Conservation (phyloP, 116 monocot genomes). For the Phalaenopsis hybrid region DNA sequence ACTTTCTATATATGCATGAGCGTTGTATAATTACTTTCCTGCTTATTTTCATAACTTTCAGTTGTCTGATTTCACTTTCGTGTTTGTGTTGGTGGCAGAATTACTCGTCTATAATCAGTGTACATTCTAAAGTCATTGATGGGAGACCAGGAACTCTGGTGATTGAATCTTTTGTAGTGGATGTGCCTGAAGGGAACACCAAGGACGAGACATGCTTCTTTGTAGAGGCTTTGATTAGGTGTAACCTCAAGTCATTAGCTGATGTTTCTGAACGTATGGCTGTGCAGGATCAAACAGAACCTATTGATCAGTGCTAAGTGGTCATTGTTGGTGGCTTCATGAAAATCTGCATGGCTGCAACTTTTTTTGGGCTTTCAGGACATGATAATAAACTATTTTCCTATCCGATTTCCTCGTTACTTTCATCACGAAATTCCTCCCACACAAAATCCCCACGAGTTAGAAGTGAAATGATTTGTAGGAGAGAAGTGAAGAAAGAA, state of each 20-base stretch:
- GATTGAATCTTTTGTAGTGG: conserved; percentile 59
- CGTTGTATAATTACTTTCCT: too few relatives aligned
- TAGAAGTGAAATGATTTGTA: neutral
- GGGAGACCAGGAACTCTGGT: conserved; percentile 58
- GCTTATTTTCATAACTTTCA: too few relatives aligned
- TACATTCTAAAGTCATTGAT: conserved; percentile 44
- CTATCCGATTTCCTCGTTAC: neutral
- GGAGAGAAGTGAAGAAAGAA: neutral
- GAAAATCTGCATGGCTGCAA: neutral
- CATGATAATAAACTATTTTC: neutral
- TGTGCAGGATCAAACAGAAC: conserved; percentile 18
- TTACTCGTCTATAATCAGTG: conserved; percentile 50
- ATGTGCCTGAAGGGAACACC: conserved; percentile 64
- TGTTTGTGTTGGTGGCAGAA: conserved; percentile 26
- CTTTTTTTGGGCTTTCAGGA: neutral
- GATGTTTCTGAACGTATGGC: conserved; percentile 45
- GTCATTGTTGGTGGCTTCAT: neutral
- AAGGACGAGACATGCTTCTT: conserved; percentile 59
- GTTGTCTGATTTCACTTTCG: neutral
- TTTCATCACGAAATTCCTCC: neutral
- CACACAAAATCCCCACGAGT: neutral
- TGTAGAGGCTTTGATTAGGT: conserved; percentile 55
- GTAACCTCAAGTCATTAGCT: conserved; percentile 58
- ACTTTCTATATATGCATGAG: too few relatives aligned
- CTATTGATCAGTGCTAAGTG: neutral